A percentile compares a stretch with the other conserved stretches of the same genome.
Conservation (phyloP, 2,329 filamentous ascomycete species). For the Tolypocladium guangdongense region DNA sequence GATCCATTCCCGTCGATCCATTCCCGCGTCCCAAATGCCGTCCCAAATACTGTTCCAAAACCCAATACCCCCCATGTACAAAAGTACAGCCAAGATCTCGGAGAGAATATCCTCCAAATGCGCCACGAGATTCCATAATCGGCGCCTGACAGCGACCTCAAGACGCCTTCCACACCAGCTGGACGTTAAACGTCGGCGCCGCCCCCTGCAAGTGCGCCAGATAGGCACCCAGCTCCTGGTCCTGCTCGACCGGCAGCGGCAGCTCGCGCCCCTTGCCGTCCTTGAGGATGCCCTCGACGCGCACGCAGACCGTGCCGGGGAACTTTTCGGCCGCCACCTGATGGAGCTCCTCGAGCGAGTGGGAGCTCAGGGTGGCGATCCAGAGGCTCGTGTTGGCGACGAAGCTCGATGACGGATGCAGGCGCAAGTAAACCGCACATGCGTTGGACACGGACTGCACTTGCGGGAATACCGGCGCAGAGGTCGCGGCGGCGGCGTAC, state of each 20-base stretch:
- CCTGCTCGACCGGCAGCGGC: slow-evolving; percentile 53
- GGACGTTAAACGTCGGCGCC: slow-evolving; percentile 32
- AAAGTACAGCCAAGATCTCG: background rate
- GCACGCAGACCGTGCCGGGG: slow-evolving; percentile 45
- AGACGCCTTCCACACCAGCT: slow-evolving; percentile 22
- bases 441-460: slow-evolving; percentile 10
- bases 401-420: slow-evolving; percentile 52
- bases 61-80: background rate
- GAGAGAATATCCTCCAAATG: background rate
- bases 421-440: slow-evolving; percentile 57
- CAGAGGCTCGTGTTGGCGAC: slow-evolving; percentile 43
- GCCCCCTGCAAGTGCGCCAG: slow-evolving; percentile 47
- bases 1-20: background rate
- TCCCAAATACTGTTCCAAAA: background rate
- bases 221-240: slow-evolving; percentile 64
- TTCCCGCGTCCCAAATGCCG: background rate
- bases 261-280: slow-evolving; percentile 50
- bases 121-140: background rate
- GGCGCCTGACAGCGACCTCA: background rate
- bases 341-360: slow-evolving; percentile 52
- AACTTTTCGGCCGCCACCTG: slow-evolving; percentile 50
- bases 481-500: slow-evolving; percentile 11
- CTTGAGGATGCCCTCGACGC: slow-evolving; percentile 56
- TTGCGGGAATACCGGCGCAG: slow-evolving; percentile 13
- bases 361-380: slow-evolving; percentile 50